phyloP scores from a whole-genome alignment of 2,329 filamentous ascomycete genomes.

The Lachnellula cervina region DNA sequence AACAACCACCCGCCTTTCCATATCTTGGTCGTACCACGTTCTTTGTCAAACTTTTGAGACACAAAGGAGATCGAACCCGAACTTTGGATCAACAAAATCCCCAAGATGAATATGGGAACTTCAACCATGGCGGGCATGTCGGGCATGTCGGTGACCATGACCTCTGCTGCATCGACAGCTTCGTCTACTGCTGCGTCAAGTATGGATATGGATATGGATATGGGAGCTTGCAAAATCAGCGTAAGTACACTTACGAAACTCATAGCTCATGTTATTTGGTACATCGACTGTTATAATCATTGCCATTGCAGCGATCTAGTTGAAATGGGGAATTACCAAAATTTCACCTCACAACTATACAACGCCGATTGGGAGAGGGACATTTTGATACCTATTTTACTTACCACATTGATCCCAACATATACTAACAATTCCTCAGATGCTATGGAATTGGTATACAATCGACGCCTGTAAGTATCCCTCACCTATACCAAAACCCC shows the following conservation, averaged over 20 bases:
- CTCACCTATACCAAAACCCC: background rate
- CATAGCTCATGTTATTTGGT: too few relatives aligned
- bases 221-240: constrained; percentile 7
- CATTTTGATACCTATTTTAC: too few relatives aligned
- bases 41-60: background rate
- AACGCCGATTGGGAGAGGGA: too few relatives aligned
- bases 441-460: constrained; percentile 78
- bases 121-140: constrained; percentile 4
- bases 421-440: constrained; percentile 40
- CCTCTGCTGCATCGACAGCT: constrained; percentile 4
- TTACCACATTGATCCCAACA: background rate
- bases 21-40: background rate
- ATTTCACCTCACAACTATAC: too few relatives aligned
- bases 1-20: background rate
- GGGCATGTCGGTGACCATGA: constrained; percentile 6
- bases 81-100: background rate
- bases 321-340: background rate
- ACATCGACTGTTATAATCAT: too few relatives aligned
- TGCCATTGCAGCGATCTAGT: background rate
- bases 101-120: constrained; percentile 21
- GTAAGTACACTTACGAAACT: constrained; percentile 2
- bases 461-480: constrained; percentile 52
- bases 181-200: background rate
- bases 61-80: background rate
- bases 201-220: constrained; percentile 14